phyloP scores from a whole-genome alignment of 768 basidiomycete species.

The Calocybe gangraenosa region DNA sequence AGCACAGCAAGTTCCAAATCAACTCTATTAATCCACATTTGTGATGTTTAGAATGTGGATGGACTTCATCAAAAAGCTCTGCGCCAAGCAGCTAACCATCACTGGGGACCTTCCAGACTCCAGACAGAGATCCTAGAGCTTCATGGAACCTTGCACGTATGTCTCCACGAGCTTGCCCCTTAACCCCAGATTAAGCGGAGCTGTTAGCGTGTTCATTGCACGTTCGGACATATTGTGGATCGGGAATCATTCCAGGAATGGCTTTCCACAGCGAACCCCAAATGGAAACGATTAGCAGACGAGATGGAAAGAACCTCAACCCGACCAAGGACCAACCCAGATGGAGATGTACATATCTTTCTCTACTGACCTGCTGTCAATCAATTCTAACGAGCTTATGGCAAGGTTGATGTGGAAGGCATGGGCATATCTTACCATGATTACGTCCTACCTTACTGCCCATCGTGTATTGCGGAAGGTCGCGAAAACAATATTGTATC shows the following conservation, averaged over 20 bases:
- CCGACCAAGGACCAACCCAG: conserved; percentile 81
- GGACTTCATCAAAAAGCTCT: conserved; percentile 87
- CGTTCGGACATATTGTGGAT: conserved; percentile 61
- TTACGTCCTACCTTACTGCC: conserved; percentile 79
- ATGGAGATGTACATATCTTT: conserved; percentile 69
- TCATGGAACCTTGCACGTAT: conserved; percentile 83
- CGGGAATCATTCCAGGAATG: conserved; percentile 70
- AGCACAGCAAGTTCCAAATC: conserved; percentile 14
- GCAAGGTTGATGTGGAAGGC: conserved; percentile 71
- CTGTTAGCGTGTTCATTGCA: conserved; percentile 73
- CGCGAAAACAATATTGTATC: conserved; percentile 44
- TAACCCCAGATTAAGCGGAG: not conserved
- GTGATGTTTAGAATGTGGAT: conserved; percentile 73
- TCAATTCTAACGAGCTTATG: not conserved
- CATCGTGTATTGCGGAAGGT: conserved; percentile 56
- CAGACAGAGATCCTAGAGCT: conserved; percentile 65
- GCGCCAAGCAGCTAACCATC: conserved; percentile 21
- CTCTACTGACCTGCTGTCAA: not conserved
- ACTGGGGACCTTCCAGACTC: conserved; percentile 34
- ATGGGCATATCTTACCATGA: conserved; percentile 68
- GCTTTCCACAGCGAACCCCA: conserved; percentile 70
- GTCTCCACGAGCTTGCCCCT: not conserved
- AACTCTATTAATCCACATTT: not conserved
- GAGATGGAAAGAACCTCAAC: conserved; percentile 54
- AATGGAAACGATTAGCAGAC: conserved; percentile 69